phyloP scores from a whole-genome alignment of 2,329 filamentous ascomycete genomes.

The Davidsoniella virescens region DNA sequence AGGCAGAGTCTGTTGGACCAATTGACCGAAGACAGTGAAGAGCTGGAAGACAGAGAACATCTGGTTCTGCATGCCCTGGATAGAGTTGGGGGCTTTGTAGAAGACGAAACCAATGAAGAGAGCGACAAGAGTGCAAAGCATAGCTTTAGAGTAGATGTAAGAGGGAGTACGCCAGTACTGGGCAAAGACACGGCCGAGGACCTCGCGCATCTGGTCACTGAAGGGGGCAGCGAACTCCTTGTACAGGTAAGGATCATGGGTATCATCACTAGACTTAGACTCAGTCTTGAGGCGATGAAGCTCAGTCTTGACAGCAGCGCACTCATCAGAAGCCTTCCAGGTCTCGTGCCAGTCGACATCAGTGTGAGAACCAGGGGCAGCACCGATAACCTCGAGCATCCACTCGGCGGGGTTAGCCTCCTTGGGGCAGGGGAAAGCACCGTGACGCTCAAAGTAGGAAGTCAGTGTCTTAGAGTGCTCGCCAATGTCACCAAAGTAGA shows the following conservation, averaged over 20 bases:
- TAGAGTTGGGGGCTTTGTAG: conserved; percentile 52
- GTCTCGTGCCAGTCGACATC: conserved; percentile 49
- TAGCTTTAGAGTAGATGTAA: conserved; percentile 73
- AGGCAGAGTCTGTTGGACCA: conserved; percentile 70
- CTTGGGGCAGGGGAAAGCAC: conserved; percentile 45
- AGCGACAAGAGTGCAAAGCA: conserved; percentile 46
- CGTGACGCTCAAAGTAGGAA: conserved; percentile 60
- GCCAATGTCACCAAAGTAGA: conserved; percentile 71
- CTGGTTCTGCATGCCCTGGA: conserved; percentile 70
- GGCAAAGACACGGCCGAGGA: conserved; percentile 62
- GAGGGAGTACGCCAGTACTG: conserved; percentile 84
- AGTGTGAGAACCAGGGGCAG: conserved; percentile 45
- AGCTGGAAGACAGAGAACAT: conserved; percentile 79
- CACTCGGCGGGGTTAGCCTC: conserved; percentile 70
- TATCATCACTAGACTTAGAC: conserved; percentile 21
- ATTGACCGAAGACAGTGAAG: conserved; percentile 63
- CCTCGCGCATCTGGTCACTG: conserved; percentile 46
- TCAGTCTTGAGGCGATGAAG: conserved; percentile 38
- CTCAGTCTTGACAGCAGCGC: conserved; percentile 37
- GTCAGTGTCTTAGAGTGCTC: conserved; percentile 51
- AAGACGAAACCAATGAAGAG: conserved; percentile 77
- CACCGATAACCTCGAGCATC: conserved; percentile 51
- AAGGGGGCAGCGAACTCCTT: conserved; percentile 73
- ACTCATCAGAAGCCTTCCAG: conserved; percentile 45
- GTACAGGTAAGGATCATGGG: conserved; percentile 31